These are phyloP conservation scores for Coelastrella sp. DNA, from an alignment of 139 green algal species.

Conservation along the genomic window DNA sequence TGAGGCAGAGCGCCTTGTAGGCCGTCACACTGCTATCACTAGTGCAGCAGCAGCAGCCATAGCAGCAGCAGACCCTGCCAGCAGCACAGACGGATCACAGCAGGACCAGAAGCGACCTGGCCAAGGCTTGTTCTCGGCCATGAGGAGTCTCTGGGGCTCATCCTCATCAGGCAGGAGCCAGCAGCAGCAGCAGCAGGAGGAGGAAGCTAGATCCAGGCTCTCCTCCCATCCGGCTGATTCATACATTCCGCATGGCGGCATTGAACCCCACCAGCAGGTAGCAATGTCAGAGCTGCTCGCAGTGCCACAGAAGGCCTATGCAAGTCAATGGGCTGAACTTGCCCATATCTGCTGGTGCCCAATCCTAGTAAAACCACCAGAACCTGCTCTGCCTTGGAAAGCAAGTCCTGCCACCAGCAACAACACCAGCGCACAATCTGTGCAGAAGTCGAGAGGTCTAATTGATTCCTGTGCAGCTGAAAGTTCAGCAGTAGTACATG, in stretches of 20 bases:
- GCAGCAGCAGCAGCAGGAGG: slow-evolving; percentile 24
- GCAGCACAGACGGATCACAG: not conserved
- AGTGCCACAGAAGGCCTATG: not conserved
- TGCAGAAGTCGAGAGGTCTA: too few species aligned
- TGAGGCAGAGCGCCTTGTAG: slow-evolving; percentile 59
- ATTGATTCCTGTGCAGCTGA: not conserved
- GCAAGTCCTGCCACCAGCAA: not conserved
- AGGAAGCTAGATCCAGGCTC: not conserved
- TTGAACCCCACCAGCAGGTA: not conserved
- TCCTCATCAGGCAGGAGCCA: not conserved
- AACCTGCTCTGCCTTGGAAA: slow-evolving; percentile 69
- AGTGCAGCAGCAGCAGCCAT: slow-evolving; percentile 28
- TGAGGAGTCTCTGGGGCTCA: not conserved
- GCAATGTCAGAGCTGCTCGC: not conserved
- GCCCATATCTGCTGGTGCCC: slow-evolving; percentile 70
- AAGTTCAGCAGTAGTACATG: not conserved
- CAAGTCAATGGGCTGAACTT: slow-evolving; percentile 61
- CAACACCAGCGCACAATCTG: not conserved
- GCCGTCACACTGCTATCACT: slow-evolving; percentile 35
- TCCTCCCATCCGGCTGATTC: not conserved
- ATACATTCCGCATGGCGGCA: not conserved
- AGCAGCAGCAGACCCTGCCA: not conserved
- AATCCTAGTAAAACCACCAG: slow-evolving; percentile 56
- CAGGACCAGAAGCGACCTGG: not conserved
- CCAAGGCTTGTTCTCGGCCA: slow-evolving; percentile 1